These are phyloP conservation scores for Aspergillus kassunensis DNA, from an alignment of 495 filamentous ascomycete genomes.

Conservation along the genomic window DNA sequence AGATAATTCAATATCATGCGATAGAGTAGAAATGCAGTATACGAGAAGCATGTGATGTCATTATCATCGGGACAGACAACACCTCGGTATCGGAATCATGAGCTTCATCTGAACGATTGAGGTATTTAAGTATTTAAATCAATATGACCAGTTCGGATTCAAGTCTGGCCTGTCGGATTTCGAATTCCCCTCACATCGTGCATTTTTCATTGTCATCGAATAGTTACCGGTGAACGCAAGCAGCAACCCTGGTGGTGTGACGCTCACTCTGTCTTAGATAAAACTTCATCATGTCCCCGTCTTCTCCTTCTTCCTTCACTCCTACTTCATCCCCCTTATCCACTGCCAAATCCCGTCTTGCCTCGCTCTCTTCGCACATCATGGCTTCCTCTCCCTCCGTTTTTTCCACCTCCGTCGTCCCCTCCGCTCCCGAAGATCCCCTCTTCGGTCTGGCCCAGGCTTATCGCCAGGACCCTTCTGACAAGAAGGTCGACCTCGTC, in stretches of 20 bases:
- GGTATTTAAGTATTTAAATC: conserved; percentile 7
- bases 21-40: not conserved
- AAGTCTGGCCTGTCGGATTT: not conserved
- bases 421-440: conserved; percentile 90
- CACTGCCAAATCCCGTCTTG: conserved; percentile 34
- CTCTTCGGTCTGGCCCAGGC: conserved; percentile 91
- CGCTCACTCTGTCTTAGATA: conserved; percentile 3
- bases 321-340: conserved; percentile 22
- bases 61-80: not conserved
- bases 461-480: conserved; percentile 75
- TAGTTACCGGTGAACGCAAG: conserved; percentile 25
- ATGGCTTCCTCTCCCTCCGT: conserved; percentile 53
- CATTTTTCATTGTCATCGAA: not conserved
- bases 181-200: conserved; percentile 1
- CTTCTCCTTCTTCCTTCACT: conserved; percentile 18
- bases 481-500: conserved; percentile 91
- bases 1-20: no score
- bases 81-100: conserved; percentile 5
- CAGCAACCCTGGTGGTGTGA: conserved; percentile 24
- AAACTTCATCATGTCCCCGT: conserved; percentile 19
- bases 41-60: conserved; percentile 5
- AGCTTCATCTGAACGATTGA: not conserved
- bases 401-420: conserved; percentile 75
- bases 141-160: not conserved
- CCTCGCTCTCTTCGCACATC: conserved; percentile 42